These are phyloP conservation scores for Aspergillus neoniger DNA, from an alignment of 2,329 filamentous ascomycete genomes.

Conservation along the genomic window DNA sequence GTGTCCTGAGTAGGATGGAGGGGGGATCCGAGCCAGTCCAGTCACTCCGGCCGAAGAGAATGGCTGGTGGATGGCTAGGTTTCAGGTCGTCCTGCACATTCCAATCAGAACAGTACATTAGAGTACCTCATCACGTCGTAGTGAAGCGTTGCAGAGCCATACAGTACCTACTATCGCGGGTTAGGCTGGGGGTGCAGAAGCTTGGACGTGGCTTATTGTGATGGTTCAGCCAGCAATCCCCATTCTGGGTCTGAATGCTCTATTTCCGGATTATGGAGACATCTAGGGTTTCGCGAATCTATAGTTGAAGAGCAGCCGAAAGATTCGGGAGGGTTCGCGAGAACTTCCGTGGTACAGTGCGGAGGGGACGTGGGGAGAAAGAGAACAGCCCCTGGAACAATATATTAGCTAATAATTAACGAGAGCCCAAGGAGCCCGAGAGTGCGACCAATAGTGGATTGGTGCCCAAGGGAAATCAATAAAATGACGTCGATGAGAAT, in stretches of 20 bases:
- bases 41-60: too few relatives aligned
- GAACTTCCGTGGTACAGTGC: too few relatives aligned
- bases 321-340: too few relatives aligned
- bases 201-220: background rate
- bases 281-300: background rate
- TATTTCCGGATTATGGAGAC: background rate
- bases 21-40: background rate
- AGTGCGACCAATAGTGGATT: background rate
- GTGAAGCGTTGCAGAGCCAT: background rate
- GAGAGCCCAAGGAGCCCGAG: background rate
- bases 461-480: constrained; percentile 17
- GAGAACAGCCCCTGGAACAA: background rate
- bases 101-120: constrained; percentile 3
- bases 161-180: background rate
- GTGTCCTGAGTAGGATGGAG: background rate
- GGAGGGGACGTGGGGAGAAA: too few relatives aligned
- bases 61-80: constrained; percentile 2
- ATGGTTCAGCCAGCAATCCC: background rate
- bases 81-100: constrained; percentile 7
- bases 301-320: background rate
- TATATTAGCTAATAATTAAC: constrained; percentile 5
- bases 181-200: background rate
- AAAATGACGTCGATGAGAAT: constrained; percentile 24
- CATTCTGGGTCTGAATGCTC: background rate
- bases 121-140: background rate